These are phyloP conservation scores for Phragmites australis DNA, from an alignment of 176 grass and related monocot species.

Conservation along the genomic window DNA sequence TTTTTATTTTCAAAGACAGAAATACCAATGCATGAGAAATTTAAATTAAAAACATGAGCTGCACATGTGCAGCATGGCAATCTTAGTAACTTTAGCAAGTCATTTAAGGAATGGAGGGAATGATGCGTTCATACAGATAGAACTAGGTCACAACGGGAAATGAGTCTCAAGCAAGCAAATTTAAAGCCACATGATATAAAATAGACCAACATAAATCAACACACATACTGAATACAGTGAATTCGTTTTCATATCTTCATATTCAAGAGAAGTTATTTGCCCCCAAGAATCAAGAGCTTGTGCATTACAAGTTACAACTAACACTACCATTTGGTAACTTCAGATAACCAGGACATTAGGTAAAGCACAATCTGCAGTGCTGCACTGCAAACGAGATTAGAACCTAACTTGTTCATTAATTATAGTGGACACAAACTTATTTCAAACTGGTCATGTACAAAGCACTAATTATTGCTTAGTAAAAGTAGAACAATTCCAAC, in stretches of 20 bases:
- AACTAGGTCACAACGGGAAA: background rate
- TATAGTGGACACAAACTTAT: background rate
- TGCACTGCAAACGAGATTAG: background rate
- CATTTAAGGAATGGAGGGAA: background rate
- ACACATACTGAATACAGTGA: slow-evolving; percentile 15
- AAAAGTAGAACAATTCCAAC: background rate
- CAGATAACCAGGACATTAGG: background rate
- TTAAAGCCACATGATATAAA: background rate
- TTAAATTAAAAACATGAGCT: slow-evolving; percentile 12
- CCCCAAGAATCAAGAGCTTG: background rate
- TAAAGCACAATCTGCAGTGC: background rate
- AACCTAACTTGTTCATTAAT: background rate
- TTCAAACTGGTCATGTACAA: background rate
- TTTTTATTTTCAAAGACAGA: background rate
- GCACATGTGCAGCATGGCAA: background rate
- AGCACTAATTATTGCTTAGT: background rate
- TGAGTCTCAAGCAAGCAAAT: slow-evolving; percentile 1
- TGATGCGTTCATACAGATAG: slow-evolving; percentile 15
- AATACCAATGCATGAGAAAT: slow-evolving; percentile 16
- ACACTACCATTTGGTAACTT: background rate
- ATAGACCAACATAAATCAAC: slow-evolving; percentile 25
- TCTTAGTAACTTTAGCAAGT: background rate
- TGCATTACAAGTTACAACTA: background rate
- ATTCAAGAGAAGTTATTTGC: background rate
- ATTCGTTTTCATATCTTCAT: slow-evolving; percentile 3